Percentiles rank a stretch among this genome's conserved stretches.
These are phyloP conservation scores for Citrus unshiu DNA, from an alignment of 345 rosid genomes.

Conservation along the genomic window DNA sequence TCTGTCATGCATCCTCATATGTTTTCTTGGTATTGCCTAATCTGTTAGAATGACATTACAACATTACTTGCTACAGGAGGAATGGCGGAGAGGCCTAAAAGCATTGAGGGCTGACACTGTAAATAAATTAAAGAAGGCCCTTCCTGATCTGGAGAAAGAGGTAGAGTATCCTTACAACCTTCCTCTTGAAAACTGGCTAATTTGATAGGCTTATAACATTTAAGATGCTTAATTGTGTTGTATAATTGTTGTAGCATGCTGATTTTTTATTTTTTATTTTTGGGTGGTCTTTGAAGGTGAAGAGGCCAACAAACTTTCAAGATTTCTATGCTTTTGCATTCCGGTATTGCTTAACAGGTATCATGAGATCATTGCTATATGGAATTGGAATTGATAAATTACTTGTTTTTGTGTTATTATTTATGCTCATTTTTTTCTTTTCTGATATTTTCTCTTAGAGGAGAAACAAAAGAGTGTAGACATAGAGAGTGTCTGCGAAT, in stretches of 20 bases:
- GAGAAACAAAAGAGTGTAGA: constrained; percentile 90
- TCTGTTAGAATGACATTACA: background rate
- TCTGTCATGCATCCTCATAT: background rate
- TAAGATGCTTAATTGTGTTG: background rate
- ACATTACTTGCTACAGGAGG: constrained; percentile 50
- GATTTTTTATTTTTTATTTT: constrained; percentile 4
- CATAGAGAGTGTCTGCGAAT: constrained; percentile 82
- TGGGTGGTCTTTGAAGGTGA: constrained; percentile 44
- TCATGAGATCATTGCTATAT: background rate
- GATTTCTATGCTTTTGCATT: constrained; percentile 87
- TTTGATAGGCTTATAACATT: background rate
- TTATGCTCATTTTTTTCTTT: constrained; percentile 4
- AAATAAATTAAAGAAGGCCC: constrained; percentile 67
- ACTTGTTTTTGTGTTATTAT: background rate
- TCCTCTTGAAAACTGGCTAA: background rate
- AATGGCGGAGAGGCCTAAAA: constrained; percentile 83
- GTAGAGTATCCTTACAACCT: constrained; percentile 27
- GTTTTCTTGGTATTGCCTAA: background rate
- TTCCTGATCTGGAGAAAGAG: constrained; percentile 84
- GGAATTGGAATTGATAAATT: background rate
- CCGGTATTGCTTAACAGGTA: constrained; percentile 92
- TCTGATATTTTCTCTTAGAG: constrained; percentile 46
- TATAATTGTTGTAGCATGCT: constrained; percentile 6
- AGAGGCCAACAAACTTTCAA: constrained; percentile 61
- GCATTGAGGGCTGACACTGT: constrained; percentile 63